These are phyloP conservation scores for Groenewaldozyma tartarivorans DNA, from an alignment of 805 yeast genomes.

Conservation along the genomic window DNA sequence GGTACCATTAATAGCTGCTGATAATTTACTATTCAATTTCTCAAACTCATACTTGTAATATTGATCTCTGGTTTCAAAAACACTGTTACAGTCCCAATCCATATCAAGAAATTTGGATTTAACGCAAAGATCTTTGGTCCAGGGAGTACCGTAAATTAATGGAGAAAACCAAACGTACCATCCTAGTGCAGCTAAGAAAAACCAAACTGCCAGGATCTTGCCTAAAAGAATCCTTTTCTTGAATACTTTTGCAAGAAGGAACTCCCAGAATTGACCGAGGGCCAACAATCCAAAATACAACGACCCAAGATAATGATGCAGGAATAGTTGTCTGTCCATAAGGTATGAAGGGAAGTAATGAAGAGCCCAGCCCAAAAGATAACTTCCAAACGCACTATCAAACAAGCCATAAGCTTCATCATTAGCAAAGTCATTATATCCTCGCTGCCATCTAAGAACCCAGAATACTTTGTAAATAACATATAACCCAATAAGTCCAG, in stretches of 20 bases:
- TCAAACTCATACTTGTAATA: conserved; percentile 17
- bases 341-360: conserved; percentile 55
- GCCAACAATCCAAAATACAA: conserved; percentile 78
- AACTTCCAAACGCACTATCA: conserved; percentile 33
- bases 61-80: conserved; percentile 25
- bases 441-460: conserved; percentile 33
- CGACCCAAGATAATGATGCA: conserved; percentile 92
- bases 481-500: conserved; percentile 24
- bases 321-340: conserved; percentile 87
- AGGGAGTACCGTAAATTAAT: conserved; percentile 63
- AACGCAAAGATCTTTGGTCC: conserved; percentile 67
- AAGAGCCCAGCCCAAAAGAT: conserved; percentile 46
- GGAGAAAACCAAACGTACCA: conserved; percentile 61
- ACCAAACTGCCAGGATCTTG: conserved; percentile 36
- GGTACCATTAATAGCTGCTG: neutral
- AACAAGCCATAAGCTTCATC: conserved; percentile 22
- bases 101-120: conserved; percentile 55
- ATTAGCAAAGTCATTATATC: conserved; percentile 23
- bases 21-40: neutral
- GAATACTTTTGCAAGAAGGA: conserved; percentile 21
- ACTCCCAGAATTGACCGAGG: conserved; percentile 47
- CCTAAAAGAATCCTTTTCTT: conserved; percentile 35
- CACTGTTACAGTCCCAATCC: conserved; percentile 81
- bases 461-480: conserved; percentile 21
- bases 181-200: conserved; percentile 41